Conservation (phyloP, 2,329 filamentous ascomycete genomes). For the Fusarium abutilonis region DNA sequence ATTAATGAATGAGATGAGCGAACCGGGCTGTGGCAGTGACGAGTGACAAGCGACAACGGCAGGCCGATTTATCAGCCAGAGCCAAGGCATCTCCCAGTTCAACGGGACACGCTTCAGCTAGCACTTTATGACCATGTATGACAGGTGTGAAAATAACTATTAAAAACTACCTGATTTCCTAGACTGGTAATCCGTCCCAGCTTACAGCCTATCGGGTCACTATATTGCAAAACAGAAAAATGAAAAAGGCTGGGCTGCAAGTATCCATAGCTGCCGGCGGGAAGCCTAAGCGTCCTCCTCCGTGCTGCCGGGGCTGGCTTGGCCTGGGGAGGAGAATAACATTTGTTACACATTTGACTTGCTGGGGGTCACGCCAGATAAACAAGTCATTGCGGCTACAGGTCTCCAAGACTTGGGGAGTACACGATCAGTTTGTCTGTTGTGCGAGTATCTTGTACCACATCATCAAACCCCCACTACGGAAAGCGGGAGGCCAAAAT, state of each 20-base stretch:
- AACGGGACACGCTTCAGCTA: slow-evolving; percentile 1
- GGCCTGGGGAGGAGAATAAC: slow-evolving; percentile 24
- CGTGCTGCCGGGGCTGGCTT: neutral
- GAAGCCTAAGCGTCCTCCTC: slow-evolving; percentile 27
- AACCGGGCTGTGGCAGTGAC: slow-evolving; percentile 33
- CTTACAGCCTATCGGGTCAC: slow-evolving; percentile 33
- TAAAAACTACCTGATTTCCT: slow-evolving; percentile 27
- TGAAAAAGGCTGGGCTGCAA: slow-evolving; percentile 32
- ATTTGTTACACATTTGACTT: slow-evolving; percentile 38
- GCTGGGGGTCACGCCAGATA: slow-evolving; percentile 29
- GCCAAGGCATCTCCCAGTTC: slow-evolving; percentile 29
- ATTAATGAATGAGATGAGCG: slow-evolving; percentile 19
- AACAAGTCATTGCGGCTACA: slow-evolving; percentile 1
- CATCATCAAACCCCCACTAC: slow-evolving; percentile 29
- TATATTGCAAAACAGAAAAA: slow-evolving; percentile 13
- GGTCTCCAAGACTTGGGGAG: slow-evolving; percentile 20
- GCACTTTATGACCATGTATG: slow-evolving; percentile 4
- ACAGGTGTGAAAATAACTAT: slow-evolving; percentile 28
- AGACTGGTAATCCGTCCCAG: slow-evolving; percentile 26
- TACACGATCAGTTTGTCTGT: slow-evolving; percentile 5
- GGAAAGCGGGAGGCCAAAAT: neutral
- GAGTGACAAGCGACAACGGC: slow-evolving; percentile 35
- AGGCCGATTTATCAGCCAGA: slow-evolving; percentile 47
- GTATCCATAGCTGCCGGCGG: slow-evolving; percentile 17
- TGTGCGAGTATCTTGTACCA: slow-evolving; percentile 33